A percentile compares a stretch with the other conserved stretches of the same genome.
Conservation (phyloP, 768 basidiomycete genomes). For the Leccinum ochraceum region DNA sequence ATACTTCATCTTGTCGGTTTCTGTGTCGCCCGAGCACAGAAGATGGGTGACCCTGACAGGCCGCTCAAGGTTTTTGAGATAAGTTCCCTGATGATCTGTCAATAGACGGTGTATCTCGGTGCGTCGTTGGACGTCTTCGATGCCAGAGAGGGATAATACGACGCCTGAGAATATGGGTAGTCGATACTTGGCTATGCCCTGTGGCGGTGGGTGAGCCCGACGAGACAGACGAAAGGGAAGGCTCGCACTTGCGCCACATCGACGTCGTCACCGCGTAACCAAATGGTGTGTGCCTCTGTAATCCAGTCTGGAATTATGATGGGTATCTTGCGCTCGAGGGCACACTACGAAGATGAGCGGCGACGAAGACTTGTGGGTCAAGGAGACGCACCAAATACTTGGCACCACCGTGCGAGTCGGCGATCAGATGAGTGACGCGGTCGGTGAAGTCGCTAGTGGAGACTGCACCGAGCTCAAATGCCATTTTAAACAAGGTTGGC, state of each 20-base stretch:
- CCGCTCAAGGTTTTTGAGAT: slow-evolving; percentile 74
- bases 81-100: slow-evolving; percentile 60
- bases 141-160: slow-evolving; percentile 72
- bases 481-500: slow-evolving; percentile 74
- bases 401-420: slow-evolving; percentile 73
- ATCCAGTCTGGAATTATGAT: slow-evolving; percentile 84
- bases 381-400: slow-evolving; percentile 69
- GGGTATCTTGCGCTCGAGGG: slow-evolving; percentile 76
- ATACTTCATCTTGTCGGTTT: slow-evolving; percentile 76
- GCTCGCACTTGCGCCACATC: slow-evolving; percentile 57
- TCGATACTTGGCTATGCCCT: slow-evolving; percentile 63
- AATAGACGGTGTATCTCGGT: slow-evolving; percentile 65
- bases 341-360: slow-evolving; percentile 55
- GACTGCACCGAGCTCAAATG: slow-evolving; percentile 77
- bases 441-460: slow-evolving; percentile 76
- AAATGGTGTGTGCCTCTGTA: slow-evolving; percentile 62
- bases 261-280: slow-evolving; percentile 82
- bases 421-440: slow-evolving; percentile 85
- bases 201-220: not conserved
- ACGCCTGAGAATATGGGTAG: slow-evolving; percentile 75
- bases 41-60: slow-evolving; percentile 85
- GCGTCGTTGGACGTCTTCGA: slow-evolving; percentile 60
- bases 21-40: slow-evolving; percentile 66
- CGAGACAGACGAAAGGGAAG: not conserved
- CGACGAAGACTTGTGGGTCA: not conserved